Base-by-base conservation (phyloP, 805 yeast species). In the Schwanniomyces vanrijiae region DNA sequence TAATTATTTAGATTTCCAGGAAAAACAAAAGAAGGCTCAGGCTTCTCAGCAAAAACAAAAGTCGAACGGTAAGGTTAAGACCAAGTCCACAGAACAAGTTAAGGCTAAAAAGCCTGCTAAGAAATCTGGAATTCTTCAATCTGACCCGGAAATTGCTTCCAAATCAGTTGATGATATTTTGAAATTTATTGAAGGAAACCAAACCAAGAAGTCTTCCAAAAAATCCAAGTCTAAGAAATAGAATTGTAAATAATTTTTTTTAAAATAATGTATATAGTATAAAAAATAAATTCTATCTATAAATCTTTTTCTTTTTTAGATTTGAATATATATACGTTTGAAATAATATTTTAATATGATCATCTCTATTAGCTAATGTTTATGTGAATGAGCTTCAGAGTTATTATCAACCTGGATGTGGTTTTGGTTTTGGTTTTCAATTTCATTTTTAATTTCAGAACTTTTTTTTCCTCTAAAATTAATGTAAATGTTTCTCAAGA, bases 111-210 rank as follows among this genome's bases (percentile, higher is more conserved):
- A 58, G 48, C 44, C 48, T 9, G 50, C 49, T 19, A 53, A 54
- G 46, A 61, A 60, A 37, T 50, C 54, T 29, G 43, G 42, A 19
- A 42, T 49, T 31, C 50, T 55, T 21, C 50, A 76, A 33, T 55
- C 66, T 11, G 72, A 76, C 54, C 82, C 86, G 14, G 80, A 78
- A 29, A 72, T 87, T 50, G 84, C 87, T 6, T 68, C 73, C 45
- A 78, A 83, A 64, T 81, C 89, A 16, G 78, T 88, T 44, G 92
- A 86, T 45, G 95, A 86, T 49, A 75, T 88, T 49, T 69, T 88
- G 66, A 74, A 76, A 50, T 88, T 82, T 59, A 85, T 88, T 58
- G 86, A 84, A 62, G 92, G 92, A 43, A 49, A 62, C 14, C 44
- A 43, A 33, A 46, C 39, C 16, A 64, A 64, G 42, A 64, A 67